Evolutionary conservation across 148 eudicot species (phyloP).

Genomic region (Nyssa sinensis): DNA sequence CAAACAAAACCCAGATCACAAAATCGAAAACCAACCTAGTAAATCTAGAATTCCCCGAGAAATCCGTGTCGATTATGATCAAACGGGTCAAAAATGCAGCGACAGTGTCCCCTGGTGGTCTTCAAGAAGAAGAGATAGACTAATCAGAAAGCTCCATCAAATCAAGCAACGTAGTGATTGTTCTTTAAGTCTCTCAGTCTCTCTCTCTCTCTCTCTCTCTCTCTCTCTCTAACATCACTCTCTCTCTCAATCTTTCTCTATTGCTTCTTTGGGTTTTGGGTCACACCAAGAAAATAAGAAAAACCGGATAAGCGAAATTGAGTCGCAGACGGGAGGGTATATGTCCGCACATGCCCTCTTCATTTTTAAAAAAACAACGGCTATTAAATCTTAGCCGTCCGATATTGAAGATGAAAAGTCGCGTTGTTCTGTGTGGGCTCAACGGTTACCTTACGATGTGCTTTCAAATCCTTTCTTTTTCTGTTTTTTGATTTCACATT

Average conservation of each 20-base stretch:
- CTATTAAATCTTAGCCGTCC: slow-evolving; percentile 48
- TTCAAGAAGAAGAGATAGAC: slow-evolving; percentile 29
- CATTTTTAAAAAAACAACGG: slow-evolving; percentile 58
- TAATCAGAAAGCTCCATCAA: slow-evolving; percentile 25
- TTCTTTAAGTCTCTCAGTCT: slow-evolving; percentile 18
- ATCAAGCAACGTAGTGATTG: slow-evolving; percentile 12
- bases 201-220: too few species aligned
- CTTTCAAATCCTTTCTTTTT: slow-evolving; percentile 21
- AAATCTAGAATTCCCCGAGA: slow-evolving; percentile 14
- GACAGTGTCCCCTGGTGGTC: not conserved
- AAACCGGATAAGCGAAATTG: slow-evolving; percentile 18
- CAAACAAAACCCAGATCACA: slow-evolving; percentile 14
- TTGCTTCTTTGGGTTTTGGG: slow-evolving; percentile 20
- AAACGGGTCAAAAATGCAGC: slow-evolving; percentile 7
- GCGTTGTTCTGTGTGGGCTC: slow-evolving; percentile 11
- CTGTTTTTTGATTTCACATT: slow-evolving; percentile 23
- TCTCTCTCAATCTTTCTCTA: slow-evolving; percentile 16
- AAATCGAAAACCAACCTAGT: slow-evolving; percentile 15
- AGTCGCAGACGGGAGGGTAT: slow-evolving; percentile 29
- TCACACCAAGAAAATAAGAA: slow-evolving; percentile 16
- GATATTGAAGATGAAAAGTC: slow-evolving; percentile 24
- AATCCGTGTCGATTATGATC: too few species aligned
- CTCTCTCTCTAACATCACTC: too few species aligned
- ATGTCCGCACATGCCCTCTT: slow-evolving; percentile 35
- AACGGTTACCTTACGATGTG: not conserved